These are phyloP conservation scores for Penicillium sp. DNA, from an alignment of 2,329 filamentous ascomycete genomes.

Conservation along the genomic window DNA sequence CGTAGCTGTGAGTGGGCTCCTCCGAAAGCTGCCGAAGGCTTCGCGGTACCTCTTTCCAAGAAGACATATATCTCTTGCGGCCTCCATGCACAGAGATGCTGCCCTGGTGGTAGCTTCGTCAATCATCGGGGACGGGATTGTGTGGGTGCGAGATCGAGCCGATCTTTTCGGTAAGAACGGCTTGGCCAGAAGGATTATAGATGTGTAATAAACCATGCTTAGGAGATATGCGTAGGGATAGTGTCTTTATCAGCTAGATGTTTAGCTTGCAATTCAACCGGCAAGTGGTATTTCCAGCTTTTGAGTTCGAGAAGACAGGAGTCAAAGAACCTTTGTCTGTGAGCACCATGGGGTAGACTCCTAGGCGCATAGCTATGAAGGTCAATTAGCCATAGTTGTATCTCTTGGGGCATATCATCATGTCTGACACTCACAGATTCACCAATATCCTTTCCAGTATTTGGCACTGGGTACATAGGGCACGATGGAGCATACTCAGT, in stretches of 20 bases:
- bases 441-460: too few species aligned
- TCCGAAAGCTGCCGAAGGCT: constrained; percentile 36
- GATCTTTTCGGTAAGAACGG: constrained; percentile 22
- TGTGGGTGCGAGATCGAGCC: too few species aligned
- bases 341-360: too few species aligned
- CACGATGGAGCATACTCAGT: too few species aligned
- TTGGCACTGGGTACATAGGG: too few species aligned
- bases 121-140: neutral
- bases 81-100: constrained; percentile 19
- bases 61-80: constrained; percentile 26
- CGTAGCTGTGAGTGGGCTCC: constrained; percentile 37
- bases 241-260: constrained; percentile 16
- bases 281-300: constrained; percentile 38
- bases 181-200: constrained; percentile 33
- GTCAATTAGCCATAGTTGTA: too few species aligned
- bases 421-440: too few species aligned
- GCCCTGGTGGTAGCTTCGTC: constrained; percentile 11
- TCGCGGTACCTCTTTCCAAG: constrained; percentile 34
- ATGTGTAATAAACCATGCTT: constrained; percentile 39
- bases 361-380: too few species aligned
- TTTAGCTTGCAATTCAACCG: constrained; percentile 32
- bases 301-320: constrained; percentile 35
- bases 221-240: constrained; percentile 33
- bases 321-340: constrained; percentile 25
- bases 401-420: too few species aligned